Base-by-base conservation (phyloP, 805 yeast species). In the Yueomyces sp. region DNA sequence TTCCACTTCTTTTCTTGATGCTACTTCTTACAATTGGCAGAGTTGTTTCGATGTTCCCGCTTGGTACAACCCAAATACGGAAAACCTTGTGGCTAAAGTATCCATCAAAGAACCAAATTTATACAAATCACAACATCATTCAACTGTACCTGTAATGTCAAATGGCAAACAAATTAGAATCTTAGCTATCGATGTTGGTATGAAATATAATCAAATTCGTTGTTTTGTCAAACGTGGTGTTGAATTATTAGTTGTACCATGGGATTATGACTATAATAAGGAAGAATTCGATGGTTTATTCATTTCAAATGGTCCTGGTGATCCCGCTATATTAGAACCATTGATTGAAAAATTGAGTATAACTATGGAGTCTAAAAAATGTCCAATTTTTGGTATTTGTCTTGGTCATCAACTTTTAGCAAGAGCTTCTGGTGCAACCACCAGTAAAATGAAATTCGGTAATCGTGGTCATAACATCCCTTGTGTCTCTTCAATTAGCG, bases 381-480 rank as follows among this genome's bases (percentile, higher is more conserved):
- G 92, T 39, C 98, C 98, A 44, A 74, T 92, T 45, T 92, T 92
- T 57, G 98, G 98, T 76, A 92, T 92, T 62, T 92, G 98, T 77
- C 72, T 92, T 52, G 98, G 98, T 65, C 98, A 92, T 68, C 98
- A 92, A 73, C 76, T 92, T 59, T 67, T 92, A 62, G 95, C 97
- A 31, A 74, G 94, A 67, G 95, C 98, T 41, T 69, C 92, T 43
- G 98, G 98, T 59, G 97, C 97, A 47, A 73, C 85, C 32, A 92
- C 98, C 40, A 53, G 78, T 55, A 92, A 92, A 69, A 69, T 92
- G 70, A 88, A 88, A 69, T 92, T 86, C 57, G 98, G 98, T 79
- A 92, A 92, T 75, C 87, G 98, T 74, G 98, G 96, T 59, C 98
- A 92, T 69, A 92, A 92, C 67, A 92, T 92, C 55, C 98, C 98